Base-by-base conservation (phyloP, 352 stramenopile species). In the Pythium monospermum region DNA sequence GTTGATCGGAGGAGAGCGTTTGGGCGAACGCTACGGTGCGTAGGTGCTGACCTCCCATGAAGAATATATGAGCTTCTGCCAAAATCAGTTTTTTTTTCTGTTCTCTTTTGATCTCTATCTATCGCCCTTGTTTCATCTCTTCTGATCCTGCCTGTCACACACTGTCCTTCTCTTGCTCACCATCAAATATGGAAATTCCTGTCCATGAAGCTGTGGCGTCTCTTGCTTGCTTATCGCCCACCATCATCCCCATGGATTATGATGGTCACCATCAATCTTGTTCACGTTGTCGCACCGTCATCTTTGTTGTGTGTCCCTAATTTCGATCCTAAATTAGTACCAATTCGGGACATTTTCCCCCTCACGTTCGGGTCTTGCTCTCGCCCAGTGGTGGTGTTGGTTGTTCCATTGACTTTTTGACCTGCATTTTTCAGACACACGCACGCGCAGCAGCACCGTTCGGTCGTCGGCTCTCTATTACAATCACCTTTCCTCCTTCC, bases 1-100 rank as follows among this genome's bases (percentile, higher is more conserved):
- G 60, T 66, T 48, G 36, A 8, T 62, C 65, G 28, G 48, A 62
- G 82, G 78, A 91, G 51, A 90, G 78, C 78, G 77, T 85, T 61
- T 78, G 73, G 76, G 77, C 72, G 69, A 78, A 88, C 78, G 77
- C 83, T 94, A 94, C 83, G 83, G 83, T 91, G 83, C 83, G 83
- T 92, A 91, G 82, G 83, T 94, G 83, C 84, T 72, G 83, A 94
- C 83, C 83, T 37, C 51, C 46, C 18, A 49, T 62, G 45, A 62
- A 55, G 25, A 76, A 76, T 72, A 72, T 59, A 75, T 51, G 37
- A 54, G 56, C 44, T 28, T 19, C 23, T 38, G 19, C 36, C 25
- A 6, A 35, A 32, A 21, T 27, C 22, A 42, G 27, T 21, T 40
- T 8, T 40, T 0, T n/a, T 53, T 23, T 30, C 27, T 50, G 8